Evolutionary conservation across 768 basidiomycete species (phyloP).

Genomic region (Suillus americanus): DNA sequence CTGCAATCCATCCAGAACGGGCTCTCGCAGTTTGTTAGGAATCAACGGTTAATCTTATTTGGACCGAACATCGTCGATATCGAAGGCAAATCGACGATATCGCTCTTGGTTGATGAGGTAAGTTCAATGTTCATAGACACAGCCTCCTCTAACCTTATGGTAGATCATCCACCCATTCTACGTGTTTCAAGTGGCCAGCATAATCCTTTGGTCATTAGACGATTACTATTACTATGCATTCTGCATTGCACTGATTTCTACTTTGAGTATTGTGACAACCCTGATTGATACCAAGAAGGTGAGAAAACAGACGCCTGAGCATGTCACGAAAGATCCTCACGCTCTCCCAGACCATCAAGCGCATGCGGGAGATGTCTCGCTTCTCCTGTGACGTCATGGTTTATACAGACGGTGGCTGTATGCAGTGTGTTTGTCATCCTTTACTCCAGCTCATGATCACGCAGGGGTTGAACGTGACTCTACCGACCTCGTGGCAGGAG

Average conservation of each 20-base stretch:
- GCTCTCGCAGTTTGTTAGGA: conserved; percentile 48
- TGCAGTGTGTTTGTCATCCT: conserved; percentile 25
- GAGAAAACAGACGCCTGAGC: conserved; percentile 13
- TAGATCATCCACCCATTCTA: conserved; percentile 97
- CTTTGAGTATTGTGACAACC: conserved; percentile 80
- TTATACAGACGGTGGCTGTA: conserved; percentile 71
- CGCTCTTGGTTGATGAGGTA: conserved; percentile 89
- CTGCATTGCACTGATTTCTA: conserved; percentile 90
- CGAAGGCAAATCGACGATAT: conserved; percentile 75
- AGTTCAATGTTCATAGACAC: conserved; percentile 13
- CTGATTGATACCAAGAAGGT: conserved; percentile 92
- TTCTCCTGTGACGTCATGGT: conserved; percentile 79
- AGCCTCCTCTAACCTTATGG: conserved; percentile 5
- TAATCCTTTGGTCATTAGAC: conserved; percentile 91
- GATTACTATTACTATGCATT: conserved; percentile 98
- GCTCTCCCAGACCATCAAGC: conserved; percentile 67
- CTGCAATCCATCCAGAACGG: conserved; percentile 65
- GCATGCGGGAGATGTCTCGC: conserved; percentile 96
- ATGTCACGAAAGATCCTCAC: conserved; percentile 6
- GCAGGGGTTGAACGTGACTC: conserved; percentile 76
- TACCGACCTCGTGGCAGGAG: conserved; percentile 82
- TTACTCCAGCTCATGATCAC: conserved; percentile 6
- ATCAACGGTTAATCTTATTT: conserved; percentile 74
- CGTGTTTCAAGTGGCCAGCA: conserved; percentile 96
- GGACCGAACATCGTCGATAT: conserved; percentile 89